Evolutionary conservation across 78 protist species (phyloP), one percentile per base, ranked within the genome.

Genomic region (Dictyostelium discoideum): DNA sequence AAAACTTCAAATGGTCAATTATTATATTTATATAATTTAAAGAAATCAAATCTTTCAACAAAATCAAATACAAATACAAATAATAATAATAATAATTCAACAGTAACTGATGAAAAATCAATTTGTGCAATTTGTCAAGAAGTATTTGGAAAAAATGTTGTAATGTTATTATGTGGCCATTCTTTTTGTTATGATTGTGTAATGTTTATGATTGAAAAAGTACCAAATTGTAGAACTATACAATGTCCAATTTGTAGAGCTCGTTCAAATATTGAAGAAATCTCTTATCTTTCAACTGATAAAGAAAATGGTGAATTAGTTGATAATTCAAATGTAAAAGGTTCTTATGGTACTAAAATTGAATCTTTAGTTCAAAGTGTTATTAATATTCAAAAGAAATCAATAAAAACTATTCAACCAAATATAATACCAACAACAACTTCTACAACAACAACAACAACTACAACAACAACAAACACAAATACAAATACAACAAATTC

Each of bases 341-440:
- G 96, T 5, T 87, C 94, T 3, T 93, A 63, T 73, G 96, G 96
- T 40, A 93, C 96, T 3, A 93, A 93, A 54, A 93, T 93, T 24
- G 96, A 93, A 79, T 37, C 93, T 1, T 74, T 93, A 9, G 46
- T 93, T 16, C 37, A 37, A 46, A 82, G 84, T 24, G 22, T 90
- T 7, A n/a, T 90, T 2, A 4, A 14, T 3, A 90, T 90, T 48
- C 46, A 44, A 82, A 54, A 54, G 3, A 26, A 44, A 26, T 29
- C 37, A 32, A 73, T 29, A 37, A 20, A 16, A 60, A 60, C 26
- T 16, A 13, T 54, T 14, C 3, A 13, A 54, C 65, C 65, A 48
- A 7, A 2, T 16, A 54, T 14, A 54, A 16, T 22, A 54, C 6
- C 20, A 54, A 16, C 65, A 54, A 10, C 65, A 13, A 54, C 20